A percentile compares a stretch with the other conserved stretches of the same genome.
Evolutionary conservation across 139 green algal species (phyloP).

Genomic region (Chlorella sp.): DNA sequence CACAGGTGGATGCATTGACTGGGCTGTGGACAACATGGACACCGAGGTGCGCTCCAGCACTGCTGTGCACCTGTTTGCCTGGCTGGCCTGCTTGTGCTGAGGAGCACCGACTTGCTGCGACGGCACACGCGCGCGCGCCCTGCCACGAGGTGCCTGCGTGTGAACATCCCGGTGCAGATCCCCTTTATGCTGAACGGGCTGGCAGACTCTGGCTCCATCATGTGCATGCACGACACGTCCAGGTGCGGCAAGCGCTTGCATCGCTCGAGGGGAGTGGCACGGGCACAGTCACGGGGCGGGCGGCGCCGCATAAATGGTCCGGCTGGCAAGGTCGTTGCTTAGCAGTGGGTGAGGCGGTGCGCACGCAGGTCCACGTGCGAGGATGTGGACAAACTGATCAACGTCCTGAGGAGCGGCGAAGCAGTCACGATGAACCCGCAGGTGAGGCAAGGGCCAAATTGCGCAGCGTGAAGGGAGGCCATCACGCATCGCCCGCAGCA

Average conservation of each 20-base stretch:
- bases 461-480: neutral
- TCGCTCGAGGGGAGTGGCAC: no score
- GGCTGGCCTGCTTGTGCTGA: neutral
- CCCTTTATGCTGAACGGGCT: neutral
- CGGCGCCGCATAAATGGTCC: no score
- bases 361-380: neutral
- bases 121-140: neutral
- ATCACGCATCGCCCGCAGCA: neutral
- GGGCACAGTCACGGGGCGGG: no score
- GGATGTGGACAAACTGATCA: neutral
- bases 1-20: neutral
- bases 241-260: no score
- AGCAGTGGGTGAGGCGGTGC: no score
- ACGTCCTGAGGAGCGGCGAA: neutral
- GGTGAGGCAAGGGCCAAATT: neutral
- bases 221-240: neutral
- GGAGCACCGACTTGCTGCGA: neutral
- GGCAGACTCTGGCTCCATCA: neutral
- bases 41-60: neutral
- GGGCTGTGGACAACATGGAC: neutral
- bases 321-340: no score
- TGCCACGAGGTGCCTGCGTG: neutral
- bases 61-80: neutral
- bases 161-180: neutral
- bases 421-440: neutral